Conservation (phyloP, 73 alveolate species). For the Uronychia binucleata region DNA sequence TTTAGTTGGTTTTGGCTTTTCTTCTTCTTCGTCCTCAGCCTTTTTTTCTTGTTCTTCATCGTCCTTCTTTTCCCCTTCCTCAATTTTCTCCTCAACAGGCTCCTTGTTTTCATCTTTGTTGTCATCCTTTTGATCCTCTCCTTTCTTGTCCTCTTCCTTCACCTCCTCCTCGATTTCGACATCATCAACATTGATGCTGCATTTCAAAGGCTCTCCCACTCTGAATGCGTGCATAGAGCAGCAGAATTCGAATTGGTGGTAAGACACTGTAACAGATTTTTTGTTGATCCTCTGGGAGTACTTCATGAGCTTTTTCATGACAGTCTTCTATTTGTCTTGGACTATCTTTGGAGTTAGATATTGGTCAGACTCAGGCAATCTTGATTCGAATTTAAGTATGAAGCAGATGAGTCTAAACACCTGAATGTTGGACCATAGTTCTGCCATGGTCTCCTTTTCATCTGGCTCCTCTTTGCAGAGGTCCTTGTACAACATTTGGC, state of each 20-base stretch:
- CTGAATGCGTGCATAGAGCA: background rate
- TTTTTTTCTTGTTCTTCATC: background rate
- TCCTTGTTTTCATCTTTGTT: slow-evolving; percentile 8
- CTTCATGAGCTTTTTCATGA: background rate
- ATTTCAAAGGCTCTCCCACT: background rate
- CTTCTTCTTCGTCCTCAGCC: background rate
- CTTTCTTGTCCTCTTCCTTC: slow-evolving; percentile 27
- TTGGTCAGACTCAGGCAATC: background rate
- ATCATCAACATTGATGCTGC: background rate
- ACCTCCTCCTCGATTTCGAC: slow-evolving; percentile 13
- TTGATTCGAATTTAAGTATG: background rate
- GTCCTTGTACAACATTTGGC: background rate
- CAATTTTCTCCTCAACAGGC: slow-evolving; percentile 9
- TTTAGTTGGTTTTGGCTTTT: background rate
- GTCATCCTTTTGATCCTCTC: background rate
- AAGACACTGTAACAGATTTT: background rate
- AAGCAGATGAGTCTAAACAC: background rate
- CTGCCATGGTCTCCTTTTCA: background rate
- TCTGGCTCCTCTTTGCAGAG: background rate
- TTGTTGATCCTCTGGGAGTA: background rate
- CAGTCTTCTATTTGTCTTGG: background rate
- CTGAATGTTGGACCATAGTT: background rate
- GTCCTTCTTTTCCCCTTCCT: slow-evolving; percentile 7
- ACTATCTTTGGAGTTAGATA: background rate
- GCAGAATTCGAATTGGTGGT: background rate